phyloP scores from a whole-genome alignment of 176 grass and related monocot genomes.

The Oryza glaberrima region DNA sequence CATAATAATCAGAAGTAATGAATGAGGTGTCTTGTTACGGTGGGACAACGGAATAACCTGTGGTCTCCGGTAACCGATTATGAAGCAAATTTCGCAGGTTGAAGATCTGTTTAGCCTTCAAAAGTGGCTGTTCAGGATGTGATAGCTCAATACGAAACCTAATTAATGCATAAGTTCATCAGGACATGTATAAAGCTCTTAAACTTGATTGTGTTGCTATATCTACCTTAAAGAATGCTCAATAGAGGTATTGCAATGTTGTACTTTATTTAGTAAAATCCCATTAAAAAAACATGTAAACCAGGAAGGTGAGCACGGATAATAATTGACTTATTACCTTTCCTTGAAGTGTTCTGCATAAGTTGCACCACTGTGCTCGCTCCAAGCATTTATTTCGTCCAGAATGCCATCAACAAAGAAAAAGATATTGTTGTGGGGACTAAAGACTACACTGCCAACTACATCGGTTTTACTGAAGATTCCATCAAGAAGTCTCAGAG shows the following conservation, averaged over 20 bases:
- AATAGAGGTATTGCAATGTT: constrained; percentile 4
- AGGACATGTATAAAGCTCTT: constrained; percentile 31
- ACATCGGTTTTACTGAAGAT: constrained; percentile 68
- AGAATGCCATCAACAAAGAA: constrained; percentile 76
- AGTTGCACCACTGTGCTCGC: constrained; percentile 42
- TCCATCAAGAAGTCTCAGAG: constrained; percentile 69
- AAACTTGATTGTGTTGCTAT: constrained; percentile 16
- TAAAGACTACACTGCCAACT: constrained; percentile 80
- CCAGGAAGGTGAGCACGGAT: constrained; percentile 15
- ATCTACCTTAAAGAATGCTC: background rate
- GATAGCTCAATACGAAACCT: constrained; percentile 67
- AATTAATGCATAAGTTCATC: constrained; percentile 37
- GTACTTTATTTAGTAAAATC: background rate
- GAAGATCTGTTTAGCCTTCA: constrained; percentile 86
- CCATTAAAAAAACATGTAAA: constrained; percentile 16
- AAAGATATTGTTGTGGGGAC: constrained; percentile 69
- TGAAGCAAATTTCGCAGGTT: constrained; percentile 77
- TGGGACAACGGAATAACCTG: constrained; percentile 56
- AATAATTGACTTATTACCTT: constrained; percentile 51
- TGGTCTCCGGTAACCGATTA: constrained; percentile 65
- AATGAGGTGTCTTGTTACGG: background rate
- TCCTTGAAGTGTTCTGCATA: constrained; percentile 69
- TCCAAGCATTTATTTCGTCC: constrained; percentile 62
- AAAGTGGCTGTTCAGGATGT: constrained; percentile 78
- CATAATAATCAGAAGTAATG: background rate